Conservation (phyloP, 805 yeast species). For the Wickerhamomyces silvicola region DNA sequence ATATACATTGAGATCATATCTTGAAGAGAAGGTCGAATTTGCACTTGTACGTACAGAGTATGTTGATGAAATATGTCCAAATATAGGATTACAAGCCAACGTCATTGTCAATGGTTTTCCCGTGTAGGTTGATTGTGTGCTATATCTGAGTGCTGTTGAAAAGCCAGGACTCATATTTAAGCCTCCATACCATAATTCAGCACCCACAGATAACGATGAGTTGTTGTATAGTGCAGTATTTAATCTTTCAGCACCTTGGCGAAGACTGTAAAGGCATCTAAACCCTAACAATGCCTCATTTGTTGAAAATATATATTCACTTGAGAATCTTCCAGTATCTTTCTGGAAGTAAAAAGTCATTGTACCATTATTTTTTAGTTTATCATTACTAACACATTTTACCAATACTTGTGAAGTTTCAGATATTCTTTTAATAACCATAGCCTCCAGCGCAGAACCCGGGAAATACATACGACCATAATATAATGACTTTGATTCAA, state of each 20-base stretch:
- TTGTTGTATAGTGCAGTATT: slow-evolving; percentile 44
- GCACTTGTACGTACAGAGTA: slow-evolving; percentile 79
- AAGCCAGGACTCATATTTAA: slow-evolving; percentile 82
- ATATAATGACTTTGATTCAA: slow-evolving; percentile 37
- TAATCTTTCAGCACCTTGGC: slow-evolving; percentile 29
- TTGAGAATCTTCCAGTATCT: slow-evolving; percentile 53
- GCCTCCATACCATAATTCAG: slow-evolving; percentile 86
- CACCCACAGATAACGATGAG: slow-evolving; percentile 68
- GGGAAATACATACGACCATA: slow-evolving; percentile 91
- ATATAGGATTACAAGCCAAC: slow-evolving; percentile 76
- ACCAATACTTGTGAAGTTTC: slow-evolving; percentile 57
- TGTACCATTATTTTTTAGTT: slow-evolving; percentile 44
- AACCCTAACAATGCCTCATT: slow-evolving; percentile 81
- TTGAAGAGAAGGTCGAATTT: slow-evolving; percentile 70
- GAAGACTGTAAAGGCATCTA: slow-evolving; percentile 66
- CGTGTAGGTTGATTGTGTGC: slow-evolving; percentile 78
- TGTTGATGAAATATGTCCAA: slow-evolving; percentile 85
- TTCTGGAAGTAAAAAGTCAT: slow-evolving; percentile 68
- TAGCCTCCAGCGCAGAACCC: slow-evolving; percentile 78
- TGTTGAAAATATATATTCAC: slow-evolving; percentile 75
- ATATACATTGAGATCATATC: slow-evolving; percentile 84
- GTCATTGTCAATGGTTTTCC: slow-evolving; percentile 90
- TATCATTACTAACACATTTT: slow-evolving; percentile 69
- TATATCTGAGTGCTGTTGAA: slow-evolving; percentile 77
- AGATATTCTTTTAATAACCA: slow-evolving; percentile 63